Conservation (phyloP, 306 rosid species). For the Arachis hypogaea region DNA sequence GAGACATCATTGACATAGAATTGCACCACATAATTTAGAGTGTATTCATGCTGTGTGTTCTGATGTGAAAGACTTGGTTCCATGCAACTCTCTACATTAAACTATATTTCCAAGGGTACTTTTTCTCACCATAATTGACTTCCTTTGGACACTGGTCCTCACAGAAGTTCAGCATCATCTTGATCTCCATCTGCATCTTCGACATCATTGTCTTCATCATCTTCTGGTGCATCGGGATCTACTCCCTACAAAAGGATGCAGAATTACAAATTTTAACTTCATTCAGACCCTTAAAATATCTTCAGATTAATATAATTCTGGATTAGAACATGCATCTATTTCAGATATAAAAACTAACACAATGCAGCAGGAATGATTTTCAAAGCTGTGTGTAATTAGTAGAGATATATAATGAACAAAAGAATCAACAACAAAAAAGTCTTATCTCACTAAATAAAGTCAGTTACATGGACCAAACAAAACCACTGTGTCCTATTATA, state of each 20-base stretch:
- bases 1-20: constrained; percentile 32
- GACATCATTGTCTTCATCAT: constrained; percentile 93
- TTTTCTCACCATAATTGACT: constrained; percentile 16
- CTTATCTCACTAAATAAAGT: too few relatives aligned
- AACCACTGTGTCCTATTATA: too few relatives aligned
- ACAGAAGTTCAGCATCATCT: constrained; percentile 88
- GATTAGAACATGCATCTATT: constrained; percentile 18
- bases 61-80: constrained; percentile 14
- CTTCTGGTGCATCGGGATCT: constrained; percentile 99
- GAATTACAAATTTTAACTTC: constrained; percentile 28
- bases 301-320: neutral
- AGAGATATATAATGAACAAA: constrained; percentile 25
- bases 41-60: constrained; percentile 15
- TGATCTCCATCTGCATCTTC: constrained; percentile 98
- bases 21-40: constrained; percentile 12
- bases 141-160: constrained; percentile 33
- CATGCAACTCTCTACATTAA: constrained; percentile 25
- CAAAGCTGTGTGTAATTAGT: constrained; percentile 17
- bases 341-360: constrained; percentile 8
- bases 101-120: constrained; percentile 33
- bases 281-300: constrained; percentile 16
- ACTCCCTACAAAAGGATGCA: constrained; percentile 62
- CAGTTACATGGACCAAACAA: too few relatives aligned
- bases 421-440: too few relatives aligned
- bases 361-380: constrained; percentile 20